Conservation (phyloP, 352 stramenopile genomes). For the Globisporangium recalcitrans region DNA sequence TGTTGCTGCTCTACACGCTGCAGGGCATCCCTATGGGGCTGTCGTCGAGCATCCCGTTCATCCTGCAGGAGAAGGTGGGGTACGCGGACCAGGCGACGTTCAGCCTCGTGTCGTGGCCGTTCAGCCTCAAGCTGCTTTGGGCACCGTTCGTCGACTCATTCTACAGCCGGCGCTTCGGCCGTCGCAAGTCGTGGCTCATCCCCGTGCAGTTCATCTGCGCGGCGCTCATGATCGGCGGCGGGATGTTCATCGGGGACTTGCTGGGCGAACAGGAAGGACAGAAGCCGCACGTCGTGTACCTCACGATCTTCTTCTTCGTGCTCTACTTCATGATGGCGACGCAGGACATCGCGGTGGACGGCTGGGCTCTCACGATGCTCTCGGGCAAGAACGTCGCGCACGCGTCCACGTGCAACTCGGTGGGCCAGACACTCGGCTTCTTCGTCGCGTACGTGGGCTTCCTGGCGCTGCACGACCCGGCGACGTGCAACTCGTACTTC, state of each 20-base stretch:
- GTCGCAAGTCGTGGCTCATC: constrained; percentile 96
- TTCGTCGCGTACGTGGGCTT: constrained; percentile 98
- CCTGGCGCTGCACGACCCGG: constrained; percentile 94
- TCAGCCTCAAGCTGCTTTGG: constrained; percentile 99
- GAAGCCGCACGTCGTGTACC: constrained; percentile 87
- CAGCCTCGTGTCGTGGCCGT: constrained; percentile 96
- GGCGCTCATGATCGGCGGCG: constrained; percentile 92
- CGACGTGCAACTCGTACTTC: constrained; percentile 89
- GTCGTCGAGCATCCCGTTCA: constrained; percentile 96
- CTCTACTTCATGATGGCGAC: constrained; percentile 99
- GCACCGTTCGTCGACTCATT: constrained; percentile 96
- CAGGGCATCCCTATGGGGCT: constrained; percentile 99
- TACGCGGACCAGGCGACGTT: constrained; percentile 98
- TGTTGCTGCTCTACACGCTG: constrained; percentile 98
- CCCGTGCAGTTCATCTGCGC: constrained; percentile 96
- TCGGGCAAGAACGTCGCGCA: constrained; percentile 94
- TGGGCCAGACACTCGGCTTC: constrained; percentile 96
- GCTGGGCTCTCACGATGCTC: constrained; percentile 99
- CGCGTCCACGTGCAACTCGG: constrained; percentile 94
- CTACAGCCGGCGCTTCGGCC: constrained; percentile 89
- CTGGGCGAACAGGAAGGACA: constrained; percentile 76
- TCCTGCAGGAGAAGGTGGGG: constrained; percentile 95
- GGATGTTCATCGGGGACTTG: constrained; percentile 78
- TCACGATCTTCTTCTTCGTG: constrained; percentile 96
- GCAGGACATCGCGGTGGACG: constrained; percentile 99